These are phyloP conservation scores for Ampelomyces quisqualis DNA, from an alignment of 2,329 filamentous ascomycete species.

Conservation along the genomic window DNA sequence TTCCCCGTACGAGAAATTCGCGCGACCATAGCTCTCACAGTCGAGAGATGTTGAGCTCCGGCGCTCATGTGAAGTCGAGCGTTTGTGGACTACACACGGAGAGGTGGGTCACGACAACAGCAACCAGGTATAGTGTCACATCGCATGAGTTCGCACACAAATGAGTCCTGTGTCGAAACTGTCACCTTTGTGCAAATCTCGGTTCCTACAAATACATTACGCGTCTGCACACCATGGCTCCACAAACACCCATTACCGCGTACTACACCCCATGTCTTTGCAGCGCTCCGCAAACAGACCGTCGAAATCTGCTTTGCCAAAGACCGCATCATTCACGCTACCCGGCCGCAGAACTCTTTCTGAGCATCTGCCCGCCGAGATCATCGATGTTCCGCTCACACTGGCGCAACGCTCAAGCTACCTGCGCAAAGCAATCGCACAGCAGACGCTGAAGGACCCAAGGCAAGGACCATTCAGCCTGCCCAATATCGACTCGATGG, in stretches of 20 bases:
- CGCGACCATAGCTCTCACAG: too few species aligned
- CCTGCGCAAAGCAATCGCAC: slow-evolving; percentile 7
- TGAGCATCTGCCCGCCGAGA: slow-evolving; percentile 8
- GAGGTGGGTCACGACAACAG: too few species aligned
- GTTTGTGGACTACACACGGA: too few species aligned
- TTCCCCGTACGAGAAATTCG: too few species aligned
- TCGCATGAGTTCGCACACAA: too few species aligned
- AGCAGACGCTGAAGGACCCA: not conserved
- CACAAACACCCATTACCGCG: not conserved
- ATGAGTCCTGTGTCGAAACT: too few species aligned
- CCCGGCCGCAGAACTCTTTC: slow-evolving; percentile 10
- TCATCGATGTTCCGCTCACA: slow-evolving; percentile 2
- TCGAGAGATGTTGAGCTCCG: too few species aligned
- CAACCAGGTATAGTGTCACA: too few species aligned
- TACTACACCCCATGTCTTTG: not conserved
- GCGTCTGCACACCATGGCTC: too few species aligned
- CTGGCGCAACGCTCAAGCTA: slow-evolving; percentile 10
- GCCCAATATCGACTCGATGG: slow-evolving; percentile 9
- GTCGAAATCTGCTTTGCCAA: not conserved
- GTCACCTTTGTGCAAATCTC: not conserved
- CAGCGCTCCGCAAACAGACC: not conserved
- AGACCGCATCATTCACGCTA: slow-evolving; percentile 10
- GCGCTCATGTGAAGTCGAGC: too few species aligned
- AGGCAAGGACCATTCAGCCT: slow-evolving; percentile 4
- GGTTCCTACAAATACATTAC: not conserved